Conservation (phyloP, 2,329 filamentous ascomycete species). For the Sporothrix brunneoviolacea region DNA sequence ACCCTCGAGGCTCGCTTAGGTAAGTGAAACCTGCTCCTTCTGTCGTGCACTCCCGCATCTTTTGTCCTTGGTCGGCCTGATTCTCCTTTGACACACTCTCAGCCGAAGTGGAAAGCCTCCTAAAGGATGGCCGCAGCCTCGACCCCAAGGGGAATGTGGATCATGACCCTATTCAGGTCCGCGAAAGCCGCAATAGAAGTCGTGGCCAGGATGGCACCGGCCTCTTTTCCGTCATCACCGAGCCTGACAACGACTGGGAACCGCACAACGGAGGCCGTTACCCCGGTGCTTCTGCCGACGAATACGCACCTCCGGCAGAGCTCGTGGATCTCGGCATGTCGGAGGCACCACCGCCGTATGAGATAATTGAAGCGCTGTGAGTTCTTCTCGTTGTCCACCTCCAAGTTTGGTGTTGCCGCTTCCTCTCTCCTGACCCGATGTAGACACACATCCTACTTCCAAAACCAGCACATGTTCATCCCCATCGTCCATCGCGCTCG, state of each 20-base stretch:
- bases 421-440: conserved; percentile 9
- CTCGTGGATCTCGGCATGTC: conserved; percentile 75
- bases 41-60: background rate
- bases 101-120: conserved; percentile 77
- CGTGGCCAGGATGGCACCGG: background rate
- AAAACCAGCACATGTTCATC: conserved; percentile 61
- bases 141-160: conserved; percentile 4
- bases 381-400: conserved; percentile 20
- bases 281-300: background rate
- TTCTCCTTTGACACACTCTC: background rate
- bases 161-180: background rate
- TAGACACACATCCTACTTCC: conserved; percentile 66
- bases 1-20: conserved; percentile 81
- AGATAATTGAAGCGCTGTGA: conserved; percentile 78
- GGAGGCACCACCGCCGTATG: conserved; percentile 70
- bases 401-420: no score
- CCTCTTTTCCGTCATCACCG: background rate
- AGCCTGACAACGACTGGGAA: no score
- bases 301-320: conserved; percentile 40
- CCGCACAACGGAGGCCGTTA: background rate
- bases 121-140: conserved; percentile 52
- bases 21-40: conserved; percentile 35
- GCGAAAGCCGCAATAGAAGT: background rate
- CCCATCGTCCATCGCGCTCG: conserved; percentile 74
- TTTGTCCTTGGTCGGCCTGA: background rate